A percentile compares a stretch with the other conserved stretches of the same genome.
These are phyloP conservation scores for Pseudocercospora macadamiae DNA, from an alignment of 2,329 filamentous ascomycete species.

Conservation along the genomic window DNA sequence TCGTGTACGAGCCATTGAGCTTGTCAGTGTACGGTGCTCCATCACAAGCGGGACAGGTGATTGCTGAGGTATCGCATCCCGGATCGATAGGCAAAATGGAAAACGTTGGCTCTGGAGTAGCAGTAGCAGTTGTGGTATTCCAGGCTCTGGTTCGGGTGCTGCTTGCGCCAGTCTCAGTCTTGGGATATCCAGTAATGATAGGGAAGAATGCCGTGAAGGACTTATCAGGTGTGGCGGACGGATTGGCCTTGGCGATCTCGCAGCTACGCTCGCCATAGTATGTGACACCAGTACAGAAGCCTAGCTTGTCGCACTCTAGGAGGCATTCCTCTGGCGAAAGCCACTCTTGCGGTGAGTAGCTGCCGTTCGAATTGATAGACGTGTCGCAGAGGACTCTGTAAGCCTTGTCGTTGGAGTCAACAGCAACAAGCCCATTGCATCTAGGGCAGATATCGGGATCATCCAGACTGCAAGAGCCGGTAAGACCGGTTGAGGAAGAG, in stretches of 20 bases:
- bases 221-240: constrained; percentile 18
- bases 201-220: constrained; percentile 34
- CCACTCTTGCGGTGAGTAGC: constrained; percentile 27
- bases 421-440: constrained; percentile 25
- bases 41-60: constrained; percentile 31
- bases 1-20: constrained; percentile 30
- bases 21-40: constrained; percentile 26
- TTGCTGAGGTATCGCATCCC: constrained; percentile 22
- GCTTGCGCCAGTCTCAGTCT: not conserved
- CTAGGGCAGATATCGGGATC: constrained; percentile 29
- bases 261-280: constrained; percentile 31
- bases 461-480: constrained; percentile 18
- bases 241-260: constrained; percentile 29
- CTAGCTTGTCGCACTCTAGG: constrained; percentile 26
- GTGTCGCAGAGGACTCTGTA: constrained; percentile 27
- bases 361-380: constrained; percentile 20
- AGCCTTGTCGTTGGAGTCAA: constrained; percentile 14
- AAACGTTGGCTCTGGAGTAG: constrained; percentile 16
- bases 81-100: constrained; percentile 24
- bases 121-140: constrained; percentile 11
- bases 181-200: constrained; percentile 15
- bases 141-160: constrained; percentile 1
- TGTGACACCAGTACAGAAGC: constrained; percentile 29
- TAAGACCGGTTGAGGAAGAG: constrained; percentile 2
- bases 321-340: constrained; percentile 26